Conservation (phyloP, 371 early-diverging fungal genomes). For the Mortierella sp. region DNA sequence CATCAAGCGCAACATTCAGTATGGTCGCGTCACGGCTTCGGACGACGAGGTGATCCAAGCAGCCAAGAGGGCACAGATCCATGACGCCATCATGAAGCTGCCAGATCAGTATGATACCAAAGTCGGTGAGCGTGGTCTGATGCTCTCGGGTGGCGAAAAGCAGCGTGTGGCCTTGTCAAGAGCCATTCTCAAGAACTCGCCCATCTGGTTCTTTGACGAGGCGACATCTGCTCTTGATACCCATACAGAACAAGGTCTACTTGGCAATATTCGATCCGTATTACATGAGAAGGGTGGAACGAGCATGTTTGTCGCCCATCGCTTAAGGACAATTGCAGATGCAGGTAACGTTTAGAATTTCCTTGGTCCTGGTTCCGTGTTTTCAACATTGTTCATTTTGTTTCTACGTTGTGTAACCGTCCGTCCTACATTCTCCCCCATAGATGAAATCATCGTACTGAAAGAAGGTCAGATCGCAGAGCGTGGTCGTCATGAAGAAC, state of each 20-base stretch:
- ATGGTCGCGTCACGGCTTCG: conserved; percentile 66
- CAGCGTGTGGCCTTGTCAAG: conserved; percentile 81
- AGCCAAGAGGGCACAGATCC: conserved; percentile 69
- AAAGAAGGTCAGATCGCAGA: conserved; percentile 71
- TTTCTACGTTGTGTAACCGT: no score
- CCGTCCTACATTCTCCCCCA: no score
- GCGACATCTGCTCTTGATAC: conserved; percentile 95
- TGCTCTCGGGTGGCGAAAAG: conserved; percentile 90
- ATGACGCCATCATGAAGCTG: conserved; percentile 69
- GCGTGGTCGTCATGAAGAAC: conserved; percentile 76
- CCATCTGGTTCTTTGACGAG: conserved; percentile 90
- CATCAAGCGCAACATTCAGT: conserved; percentile 77
- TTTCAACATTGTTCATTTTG: neutral
- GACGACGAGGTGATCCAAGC: conserved; percentile 68
- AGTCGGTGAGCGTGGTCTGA: conserved; percentile 84
- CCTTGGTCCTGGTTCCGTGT: no score
- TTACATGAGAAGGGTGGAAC: conserved; percentile 70
- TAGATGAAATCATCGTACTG: conserved; percentile 82
- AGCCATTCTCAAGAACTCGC: conserved; percentile 82
- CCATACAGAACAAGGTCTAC: conserved; percentile 86
- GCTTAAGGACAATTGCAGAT: conserved; percentile 80
- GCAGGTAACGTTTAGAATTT: conserved; percentile 63
- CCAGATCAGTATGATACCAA: conserved; percentile 75
- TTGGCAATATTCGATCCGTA: conserved; percentile 78
- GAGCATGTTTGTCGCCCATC: conserved; percentile 85